Evolutionary conservation across 2,329 filamentous ascomycete species (phyloP).

Genomic region (Uncinocarpus reesii): DNA sequence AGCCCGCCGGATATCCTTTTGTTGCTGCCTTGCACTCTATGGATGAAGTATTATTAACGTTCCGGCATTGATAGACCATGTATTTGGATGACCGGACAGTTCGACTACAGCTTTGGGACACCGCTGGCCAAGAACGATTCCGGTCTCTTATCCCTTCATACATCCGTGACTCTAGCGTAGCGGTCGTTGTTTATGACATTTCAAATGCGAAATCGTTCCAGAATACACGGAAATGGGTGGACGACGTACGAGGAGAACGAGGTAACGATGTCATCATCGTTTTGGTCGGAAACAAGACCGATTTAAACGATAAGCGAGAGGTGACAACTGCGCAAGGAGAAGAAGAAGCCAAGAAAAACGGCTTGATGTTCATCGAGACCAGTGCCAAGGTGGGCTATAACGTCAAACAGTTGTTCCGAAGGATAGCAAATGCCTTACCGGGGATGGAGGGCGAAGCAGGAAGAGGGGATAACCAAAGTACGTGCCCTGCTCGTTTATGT

Average conservation of each 20-base stretch:
- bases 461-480: conserved; percentile 70
- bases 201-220: conserved; percentile 96
- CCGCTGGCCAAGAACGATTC: conserved; percentile 93
- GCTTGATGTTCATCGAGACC: conserved; percentile 97
- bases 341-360: conserved; percentile 96
- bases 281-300: conserved; percentile 96
- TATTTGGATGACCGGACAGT: conserved; percentile 98
- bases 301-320: conserved; percentile 95
- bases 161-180: conserved; percentile 94
- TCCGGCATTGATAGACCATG: conserved; percentile 60
- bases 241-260: conserved; percentile 90
- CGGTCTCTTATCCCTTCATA: conserved; percentile 95
- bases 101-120: conserved; percentile 95
- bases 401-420: conserved; percentile 92
- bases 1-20: neutral
- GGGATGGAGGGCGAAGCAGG: conserved; percentile 91
- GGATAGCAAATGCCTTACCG: conserved; percentile 93
- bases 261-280: conserved; percentile 99
- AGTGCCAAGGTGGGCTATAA: conserved; percentile 97
- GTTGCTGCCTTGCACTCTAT: neutral
- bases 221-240: conserved; percentile 98
- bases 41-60: neutral
- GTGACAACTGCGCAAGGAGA: conserved; percentile 94
- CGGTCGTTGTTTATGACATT: conserved; percentile 97
- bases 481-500: conserved; percentile 24